A percentile compares a stretch with the other conserved stretches of the same genome.
These are phyloP conservation scores for Aspergillus sp. DNA, from an alignment of 2,329 filamentous ascomycete genomes.

Conservation along the genomic window DNA sequence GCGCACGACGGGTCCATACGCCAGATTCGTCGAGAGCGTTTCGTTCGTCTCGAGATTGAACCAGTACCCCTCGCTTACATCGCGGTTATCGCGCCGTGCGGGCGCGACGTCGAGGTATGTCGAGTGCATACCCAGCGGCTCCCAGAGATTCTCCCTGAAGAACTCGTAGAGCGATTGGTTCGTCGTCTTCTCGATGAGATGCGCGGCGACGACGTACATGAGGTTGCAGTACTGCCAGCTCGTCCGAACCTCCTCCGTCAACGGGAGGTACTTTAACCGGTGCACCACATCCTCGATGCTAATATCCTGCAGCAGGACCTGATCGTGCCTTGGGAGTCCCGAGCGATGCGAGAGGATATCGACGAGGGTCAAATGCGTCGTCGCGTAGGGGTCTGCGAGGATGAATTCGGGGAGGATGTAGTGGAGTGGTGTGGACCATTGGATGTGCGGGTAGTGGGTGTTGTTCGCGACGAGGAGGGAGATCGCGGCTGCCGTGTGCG, in stretches of 20 bases:
- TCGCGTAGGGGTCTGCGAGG: constrained; percentile 28
- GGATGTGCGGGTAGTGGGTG: constrained; percentile 31
- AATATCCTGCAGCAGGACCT: constrained; percentile 15
- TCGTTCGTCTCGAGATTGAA: constrained; percentile 17
- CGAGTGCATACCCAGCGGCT: constrained; percentile 46
- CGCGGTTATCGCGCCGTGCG: constrained; percentile 32
- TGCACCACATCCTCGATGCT: constrained; percentile 7
- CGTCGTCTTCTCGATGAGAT: constrained; percentile 52
- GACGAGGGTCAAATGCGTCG: constrained; percentile 33
- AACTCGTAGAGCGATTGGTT: constrained; percentile 37
- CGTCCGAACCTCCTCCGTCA: constrained; percentile 47
- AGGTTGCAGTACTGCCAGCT: constrained; percentile 58
- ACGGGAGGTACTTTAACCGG: constrained; percentile 50
- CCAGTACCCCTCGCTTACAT: constrained; percentile 32
- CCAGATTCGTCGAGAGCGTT: background rate
- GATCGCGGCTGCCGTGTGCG: constrained; percentile 57
- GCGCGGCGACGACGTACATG: constrained; percentile 55
- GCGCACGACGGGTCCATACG: background rate
- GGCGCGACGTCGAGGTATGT: constrained; percentile 43
- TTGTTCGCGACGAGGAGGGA: constrained; percentile 43
- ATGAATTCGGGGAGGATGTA: constrained; percentile 39
- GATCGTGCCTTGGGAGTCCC: constrained; percentile 34
- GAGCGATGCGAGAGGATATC: constrained; percentile 38
- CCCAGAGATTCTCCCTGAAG: constrained; percentile 41
- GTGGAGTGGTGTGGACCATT: constrained; percentile 42